A percentile compares a stretch with the other conserved stretches of the same genome.
These are phyloP conservation scores for Capniomyces stellatus DNA, from an alignment of 371 early-diverging fungal species.

Conservation along the genomic window DNA sequence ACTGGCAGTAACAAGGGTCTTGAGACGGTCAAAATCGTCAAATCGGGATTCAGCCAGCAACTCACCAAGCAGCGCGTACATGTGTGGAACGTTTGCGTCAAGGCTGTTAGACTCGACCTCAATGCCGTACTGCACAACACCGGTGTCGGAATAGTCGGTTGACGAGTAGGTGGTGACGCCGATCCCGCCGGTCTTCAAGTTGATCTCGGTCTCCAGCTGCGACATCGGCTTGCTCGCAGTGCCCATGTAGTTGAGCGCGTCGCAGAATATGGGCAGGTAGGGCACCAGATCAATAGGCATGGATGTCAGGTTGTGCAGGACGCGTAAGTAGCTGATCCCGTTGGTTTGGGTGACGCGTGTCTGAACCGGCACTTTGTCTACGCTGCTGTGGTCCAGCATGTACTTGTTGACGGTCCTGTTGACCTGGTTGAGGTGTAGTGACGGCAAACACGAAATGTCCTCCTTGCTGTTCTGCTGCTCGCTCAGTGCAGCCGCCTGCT, in stretches of 20 bases:
- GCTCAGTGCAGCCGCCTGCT: conserved; percentile 39
- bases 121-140: conserved; percentile 18
- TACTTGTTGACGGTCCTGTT: conserved; percentile 36
- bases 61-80: conserved; percentile 54
- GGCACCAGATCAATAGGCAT: conserved; percentile 33
- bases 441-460: conserved; percentile 68
- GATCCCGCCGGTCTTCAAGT: conserved; percentile 73
- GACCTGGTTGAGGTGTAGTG: conserved; percentile 57
- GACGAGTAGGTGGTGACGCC: conserved; percentile 41
- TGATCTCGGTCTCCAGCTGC: conserved; percentile 73
- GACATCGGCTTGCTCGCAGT: conserved; percentile 53
- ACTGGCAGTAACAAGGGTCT: conserved; percentile 49
- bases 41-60: conserved; percentile 56
- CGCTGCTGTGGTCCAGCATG: conserved; percentile 42
- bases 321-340: conserved; percentile 75
- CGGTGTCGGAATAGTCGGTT: conserved; percentile 31
- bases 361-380: conserved; percentile 38
- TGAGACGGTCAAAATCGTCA: conserved; percentile 47
- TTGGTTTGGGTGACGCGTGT: conserved; percentile 69
- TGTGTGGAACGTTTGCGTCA: conserved; percentile 48
- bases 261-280: conserved; percentile 62
- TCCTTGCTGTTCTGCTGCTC: conserved; percentile 51
- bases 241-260: conserved; percentile 68
- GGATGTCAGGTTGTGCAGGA: conserved; percentile 35
- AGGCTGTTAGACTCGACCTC: conserved; percentile 35